These are phyloP conservation scores for Botryosphaeria agaves DNA, from an alignment of 2,329 filamentous ascomycete genomes.

Conservation along the genomic window DNA sequence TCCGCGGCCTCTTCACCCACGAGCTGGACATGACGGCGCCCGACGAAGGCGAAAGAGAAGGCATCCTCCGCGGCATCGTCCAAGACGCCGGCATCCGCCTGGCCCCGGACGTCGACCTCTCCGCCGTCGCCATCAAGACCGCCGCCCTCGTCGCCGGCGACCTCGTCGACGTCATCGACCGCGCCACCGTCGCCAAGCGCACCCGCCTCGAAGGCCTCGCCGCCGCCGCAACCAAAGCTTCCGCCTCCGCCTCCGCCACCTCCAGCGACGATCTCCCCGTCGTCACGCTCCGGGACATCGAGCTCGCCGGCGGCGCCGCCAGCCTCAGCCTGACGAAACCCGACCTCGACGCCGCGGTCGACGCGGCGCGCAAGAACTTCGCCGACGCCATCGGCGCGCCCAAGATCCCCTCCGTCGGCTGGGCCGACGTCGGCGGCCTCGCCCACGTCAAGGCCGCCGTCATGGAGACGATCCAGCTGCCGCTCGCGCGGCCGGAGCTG, in stretches of 20 bases:
- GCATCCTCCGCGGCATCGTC: constrained; percentile 65
- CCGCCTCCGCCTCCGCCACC: constrained; percentile 16
- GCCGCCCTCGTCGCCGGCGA: constrained; percentile 90
- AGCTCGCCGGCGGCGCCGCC: constrained; percentile 67
- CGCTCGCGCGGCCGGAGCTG: constrained; percentile 76
- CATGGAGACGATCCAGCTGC: constrained; percentile 88
- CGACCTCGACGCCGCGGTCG: constrained; percentile 86
- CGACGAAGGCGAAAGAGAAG: constrained; percentile 81
- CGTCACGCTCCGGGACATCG: constrained; percentile 58
- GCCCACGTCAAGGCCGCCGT: constrained; percentile 94
- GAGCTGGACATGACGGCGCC: constrained; percentile 88
- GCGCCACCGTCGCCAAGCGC: constrained; percentile 62
- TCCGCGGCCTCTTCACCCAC: constrained; percentile 84
- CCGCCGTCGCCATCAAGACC: constrained; percentile 79
- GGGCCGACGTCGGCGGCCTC: constrained; percentile 89
- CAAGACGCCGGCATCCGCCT: constrained; percentile 59
- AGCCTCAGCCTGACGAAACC: constrained; percentile 61
- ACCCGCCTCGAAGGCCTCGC: constrained; percentile 62
- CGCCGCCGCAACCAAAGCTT: constrained; percentile 19
- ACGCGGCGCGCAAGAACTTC: constrained; percentile 93
- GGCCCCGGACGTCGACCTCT: constrained; percentile 68
- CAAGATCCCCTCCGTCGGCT: constrained; percentile 93
- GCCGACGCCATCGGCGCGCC: constrained; percentile 93
- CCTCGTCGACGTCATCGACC: constrained; percentile 82
- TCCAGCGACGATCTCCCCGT: constrained; percentile 8